Conservation (phyloP, 345 rosid genomes). For the Citrus sinensis region DVS_A1.0 CM039162.1:30569501-30570000, state of each 20-base stretch:
- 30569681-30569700: conserved; percentile 12
- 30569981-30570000: conserved; percentile 28
- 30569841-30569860: conserved; percentile 32
- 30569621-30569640: conserved; percentile 24
- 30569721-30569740: conserved; percentile 40
- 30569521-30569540: background rate
- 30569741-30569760: conserved; percentile 29
- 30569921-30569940: conserved; percentile 18
- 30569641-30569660: conserved; percentile 11
- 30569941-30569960: conserved; percentile 29
- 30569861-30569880: conserved; percentile 43
- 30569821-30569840: conserved; percentile 38
- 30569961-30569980: conserved; percentile 39
- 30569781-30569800: conserved; percentile 46
- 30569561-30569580: conserved; percentile 37
- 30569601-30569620: conserved; percentile 30
- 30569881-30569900: conserved; percentile 22
- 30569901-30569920: conserved; percentile 28
- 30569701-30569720: conserved; percentile 49
- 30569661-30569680: conserved; percentile 21
- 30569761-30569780: conserved; percentile 22
- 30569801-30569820: conserved; percentile 31
- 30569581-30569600: conserved; percentile 33
- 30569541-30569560: conserved; percentile 8
- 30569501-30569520: conserved; percentile 8